Base-by-base conservation (phyloP, 192 early-diverging fungal genomes). In the Lobulomyces angularis region DNA sequence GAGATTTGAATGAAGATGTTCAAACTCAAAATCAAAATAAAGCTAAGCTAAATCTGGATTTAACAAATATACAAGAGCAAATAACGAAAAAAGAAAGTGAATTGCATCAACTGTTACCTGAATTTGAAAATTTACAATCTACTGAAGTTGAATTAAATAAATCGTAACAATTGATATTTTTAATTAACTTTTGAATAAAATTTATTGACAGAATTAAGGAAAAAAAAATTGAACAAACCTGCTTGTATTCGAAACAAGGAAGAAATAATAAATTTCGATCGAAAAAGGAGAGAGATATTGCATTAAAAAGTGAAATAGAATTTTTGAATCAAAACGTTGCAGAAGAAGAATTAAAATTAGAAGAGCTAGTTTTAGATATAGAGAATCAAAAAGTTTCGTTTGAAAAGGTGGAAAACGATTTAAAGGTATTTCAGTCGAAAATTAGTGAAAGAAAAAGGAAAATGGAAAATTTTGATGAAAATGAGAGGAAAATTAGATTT, bases 161-260 rank as follows among this genome's bases (percentile, higher is more conserved):
- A n/a, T n/a, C n/a, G n/a, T n/a, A n/a, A n/a, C n/a, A n/a, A n/a
- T n/a, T n/a, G n/a, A n/a, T n/a, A n/a, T n/a, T n/a, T n/a, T n/a
- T n/a, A n/a, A n/a, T n/a, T n/a, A n/a, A n/a, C n/a, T n/a, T n/a
- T n/a, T n/a, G n/a, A n/a, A n/a, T n/a, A n/a, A 17, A 3, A 37
- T 45, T 22, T 30, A 22, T 19, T 35, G 2, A 9, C 50, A 84
- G 82, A 16, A 40, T 81, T 19, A 72, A 75, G 20, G 48, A 64
- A 11, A 49, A 66, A 22, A 80, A 91, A 24, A 50, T 80, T 28
- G 71, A 86, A 51, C 74, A 74, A 31, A 74, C 83, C 45, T 64
- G 74, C 2, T 67, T 97, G n/a, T 69, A 81, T 45, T 73, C 81
- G 19, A 93, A 88, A 56, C 85, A 89, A 54, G 86, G 83, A 8